These are phyloP conservation scores for Euphorbia tirucalli DNA, from an alignment of 345 rosid species.

Conservation along the genomic window DNA sequence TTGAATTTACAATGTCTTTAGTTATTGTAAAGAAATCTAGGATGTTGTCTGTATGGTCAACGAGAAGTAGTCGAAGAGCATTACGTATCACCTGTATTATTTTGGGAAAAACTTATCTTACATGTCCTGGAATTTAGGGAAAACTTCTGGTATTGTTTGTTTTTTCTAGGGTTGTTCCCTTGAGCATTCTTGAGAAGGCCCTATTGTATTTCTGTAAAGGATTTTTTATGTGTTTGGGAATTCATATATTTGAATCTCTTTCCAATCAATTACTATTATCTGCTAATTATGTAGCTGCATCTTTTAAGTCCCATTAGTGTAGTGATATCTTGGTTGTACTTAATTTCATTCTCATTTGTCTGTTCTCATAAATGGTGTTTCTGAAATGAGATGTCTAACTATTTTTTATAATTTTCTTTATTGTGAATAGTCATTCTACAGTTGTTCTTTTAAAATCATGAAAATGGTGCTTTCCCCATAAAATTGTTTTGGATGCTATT, in stretches of 20 bases:
- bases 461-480: neutral
- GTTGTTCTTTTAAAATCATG: neutral
- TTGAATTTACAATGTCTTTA: conserved; percentile 23
- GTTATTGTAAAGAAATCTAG: conserved; percentile 13
- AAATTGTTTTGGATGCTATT: neutral
- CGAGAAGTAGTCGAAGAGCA: conserved; percentile 11
- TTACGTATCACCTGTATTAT: conserved; percentile 15
- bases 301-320: neutral
- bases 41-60: conserved; percentile 12
- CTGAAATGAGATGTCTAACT: neutral
- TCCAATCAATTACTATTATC: neutral
- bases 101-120: conserved; percentile 9
- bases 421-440: neutral
- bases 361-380: neutral
- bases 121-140: neutral
- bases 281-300: neutral
- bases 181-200: conserved; percentile 1
- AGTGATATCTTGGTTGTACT: neutral
- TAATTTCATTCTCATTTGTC: neutral
- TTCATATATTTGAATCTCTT: neutral
- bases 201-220: conserved; percentile 4
- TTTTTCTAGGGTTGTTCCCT: conserved; percentile 4
- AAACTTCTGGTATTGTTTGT: neutral
- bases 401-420: neutral
- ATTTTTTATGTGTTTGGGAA: neutral